These are phyloP conservation scores for Lentinula edodes DNA, from an alignment of 768 basidiomycete species.

Conservation along the genomic window DNA sequence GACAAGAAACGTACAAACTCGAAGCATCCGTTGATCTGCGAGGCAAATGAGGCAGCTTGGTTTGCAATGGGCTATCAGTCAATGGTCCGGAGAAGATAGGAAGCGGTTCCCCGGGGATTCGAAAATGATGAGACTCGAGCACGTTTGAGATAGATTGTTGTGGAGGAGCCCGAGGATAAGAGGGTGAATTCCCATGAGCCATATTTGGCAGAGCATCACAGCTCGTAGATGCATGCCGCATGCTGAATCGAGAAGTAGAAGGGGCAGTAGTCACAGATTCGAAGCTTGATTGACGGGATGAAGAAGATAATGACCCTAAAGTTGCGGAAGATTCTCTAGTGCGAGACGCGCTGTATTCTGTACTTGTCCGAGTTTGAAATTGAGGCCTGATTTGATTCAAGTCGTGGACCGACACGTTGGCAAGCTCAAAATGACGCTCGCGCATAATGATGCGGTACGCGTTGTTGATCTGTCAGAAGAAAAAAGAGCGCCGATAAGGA, in stretches of 20 bases:
- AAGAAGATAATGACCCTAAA: background rate
- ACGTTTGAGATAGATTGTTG: constrained; percentile 6
- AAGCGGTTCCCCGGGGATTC: background rate
- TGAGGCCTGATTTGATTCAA: background rate
- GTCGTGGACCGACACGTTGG: constrained; percentile 10
- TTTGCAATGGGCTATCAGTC: background rate
- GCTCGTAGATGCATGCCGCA: background rate
- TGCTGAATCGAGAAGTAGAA: background rate
- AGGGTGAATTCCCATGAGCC: background rate
- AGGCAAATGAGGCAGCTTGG: background rate
- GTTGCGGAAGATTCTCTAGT: background rate
- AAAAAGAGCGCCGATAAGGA: constrained; percentile 7
- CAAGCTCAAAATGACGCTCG: constrained; percentile 21
- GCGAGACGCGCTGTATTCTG: background rate
- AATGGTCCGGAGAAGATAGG: background rate
- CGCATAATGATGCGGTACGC: constrained; percentile 53
- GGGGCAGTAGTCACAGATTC: constrained; percentile 3
- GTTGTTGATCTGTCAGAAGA: constrained; percentile 37
- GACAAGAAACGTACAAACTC: background rate
- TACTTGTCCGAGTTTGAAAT: background rate
- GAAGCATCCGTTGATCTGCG: background rate
- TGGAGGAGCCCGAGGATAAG: background rate
- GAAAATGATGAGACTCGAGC: background rate
- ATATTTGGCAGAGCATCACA: background rate
- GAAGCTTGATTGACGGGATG: constrained; percentile 8